phyloP scores from a whole-genome alignment of 129 eudicot species.

The Erigeron canadensis region DNA sequence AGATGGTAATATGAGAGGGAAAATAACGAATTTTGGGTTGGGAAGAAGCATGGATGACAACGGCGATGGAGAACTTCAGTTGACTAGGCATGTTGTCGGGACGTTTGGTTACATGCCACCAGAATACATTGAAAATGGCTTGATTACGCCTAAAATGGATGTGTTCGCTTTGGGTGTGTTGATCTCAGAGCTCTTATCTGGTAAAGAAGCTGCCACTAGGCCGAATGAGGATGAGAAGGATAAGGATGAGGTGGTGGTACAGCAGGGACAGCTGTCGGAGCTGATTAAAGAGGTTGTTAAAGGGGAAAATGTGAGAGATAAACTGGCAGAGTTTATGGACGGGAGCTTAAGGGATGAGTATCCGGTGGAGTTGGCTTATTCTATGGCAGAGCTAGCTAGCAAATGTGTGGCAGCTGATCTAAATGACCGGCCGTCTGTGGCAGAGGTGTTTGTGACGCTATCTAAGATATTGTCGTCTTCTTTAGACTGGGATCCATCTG shows the following conservation, averaged over 20 bases:
- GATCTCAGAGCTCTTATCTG: slow-evolving; percentile 73
- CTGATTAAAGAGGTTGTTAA: slow-evolving; percentile 45
- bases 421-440: slow-evolving; percentile 50
- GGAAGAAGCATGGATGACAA: slow-evolving; percentile 53
- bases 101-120: slow-evolving; percentile 82
- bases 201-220: slow-evolving; percentile 54
- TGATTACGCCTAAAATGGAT: slow-evolving; percentile 76
- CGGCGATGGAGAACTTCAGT: slow-evolving; percentile 39
- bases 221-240: slow-evolving; percentile 9
- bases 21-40: slow-evolving; percentile 65
- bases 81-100: slow-evolving; percentile 84
- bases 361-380: slow-evolving; percentile 73
- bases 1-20: slow-evolving; percentile 58
- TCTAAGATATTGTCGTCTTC: slow-evolving; percentile 63
- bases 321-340: slow-evolving; percentile 62
- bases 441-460: slow-evolving; percentile 52
- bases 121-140: slow-evolving; percentile 75
- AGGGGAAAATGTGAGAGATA: slow-evolving; percentile 67
- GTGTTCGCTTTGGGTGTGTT: slow-evolving; percentile 82
- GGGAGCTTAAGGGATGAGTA: slow-evolving; percentile 50
- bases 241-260: slow-evolving; percentile 18
- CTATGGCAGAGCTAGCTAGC: slow-evolving; percentile 64
- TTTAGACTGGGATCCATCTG: slow-evolving; percentile 83
- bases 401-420: slow-evolving; percentile 67
- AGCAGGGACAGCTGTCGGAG: slow-evolving; percentile 32